Evolutionary conservation across 2,329 filamentous ascomycete genomes (phyloP), one percentile per base, ranked within the genome.

Genomic region (Epichloe bromicola): DNA sequence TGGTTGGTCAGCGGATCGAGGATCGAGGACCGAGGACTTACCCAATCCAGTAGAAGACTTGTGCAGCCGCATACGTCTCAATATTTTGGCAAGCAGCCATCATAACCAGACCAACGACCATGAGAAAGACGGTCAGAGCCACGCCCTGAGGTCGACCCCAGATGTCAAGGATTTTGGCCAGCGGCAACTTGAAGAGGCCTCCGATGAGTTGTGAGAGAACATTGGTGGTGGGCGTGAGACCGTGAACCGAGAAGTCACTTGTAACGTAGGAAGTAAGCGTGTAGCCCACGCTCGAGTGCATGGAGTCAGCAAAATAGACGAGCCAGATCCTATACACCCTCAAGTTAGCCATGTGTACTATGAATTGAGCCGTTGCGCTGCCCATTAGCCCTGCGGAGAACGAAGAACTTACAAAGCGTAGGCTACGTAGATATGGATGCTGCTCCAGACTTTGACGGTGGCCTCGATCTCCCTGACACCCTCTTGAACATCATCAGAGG

Each of bases 111-210:
- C 68, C 70, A 50, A 71, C 38, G 3, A 74, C 70, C 48, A 73
- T 70, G 23, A 76, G 68, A 23, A 64, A 51, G 1, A 76, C 69
- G 64, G 79, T 78, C 46, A 79, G 56, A 33, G 75, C 65, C 59
- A 80, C 79, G 10, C 78, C 80, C 57, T 81, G 73, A 12, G 79
- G 73, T 38, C 81, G 75, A 46, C 79, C 81, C 70, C 78, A 84
- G 37, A 83, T 67, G 61, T 85, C 77, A 45, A 83, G 70, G 11
- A 82, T 65, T 60, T 83, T 84, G 34, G 81, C 63, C 63, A 82
- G 71, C 2, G 80, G 79, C 4, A 83, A 76, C 58, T 82, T 82
- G 37, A 78, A 70, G 2, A 81, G 76, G 39, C 79, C 80, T 54
- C 70, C 65, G 59, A 82, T 76, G 52, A 74, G 66, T 55, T 66